Percentiles rank a stretch among this genome's conserved stretches.
Evolutionary conservation across 2,329 filamentous ascomycete species (phyloP).

Genomic region (Diaporthe sp.): DNA sequence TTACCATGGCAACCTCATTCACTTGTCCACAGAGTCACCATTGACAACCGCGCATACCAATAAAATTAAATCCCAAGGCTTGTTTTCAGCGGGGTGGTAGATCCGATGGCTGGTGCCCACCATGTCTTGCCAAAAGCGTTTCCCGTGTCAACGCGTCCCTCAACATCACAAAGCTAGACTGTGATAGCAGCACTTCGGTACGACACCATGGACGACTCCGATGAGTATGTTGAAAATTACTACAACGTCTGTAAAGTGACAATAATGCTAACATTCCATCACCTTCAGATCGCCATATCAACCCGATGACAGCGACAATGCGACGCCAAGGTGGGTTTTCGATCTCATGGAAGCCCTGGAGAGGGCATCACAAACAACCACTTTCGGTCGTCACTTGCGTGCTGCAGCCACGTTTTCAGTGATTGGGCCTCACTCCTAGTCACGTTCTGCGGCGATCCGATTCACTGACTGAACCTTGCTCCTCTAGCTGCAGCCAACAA

Average conservation of each 20-base stretch:
- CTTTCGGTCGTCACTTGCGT: no score
- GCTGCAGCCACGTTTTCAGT: no score
- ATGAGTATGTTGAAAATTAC: not conserved
- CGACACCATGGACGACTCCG: slow-evolving; percentile 13
- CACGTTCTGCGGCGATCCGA: not conserved
- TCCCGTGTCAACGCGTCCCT: not conserved
- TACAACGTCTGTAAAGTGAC: not conserved
- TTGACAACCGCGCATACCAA: not conserved
- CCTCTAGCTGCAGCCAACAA: not conserved
- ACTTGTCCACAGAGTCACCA: not conserved
- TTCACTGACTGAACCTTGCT: not conserved
- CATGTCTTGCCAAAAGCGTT: not conserved
- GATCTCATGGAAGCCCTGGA: not conserved
- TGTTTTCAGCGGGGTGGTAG: no score
- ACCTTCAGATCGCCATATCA: not conserved
- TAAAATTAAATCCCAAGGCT: no score
- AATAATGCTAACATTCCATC: not conserved
- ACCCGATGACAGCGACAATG: not conserved
- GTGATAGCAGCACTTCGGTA: not conserved
- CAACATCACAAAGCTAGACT: not conserved
- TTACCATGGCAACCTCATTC: not conserved
- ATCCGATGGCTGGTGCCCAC: no score
- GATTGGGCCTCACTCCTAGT: no score
- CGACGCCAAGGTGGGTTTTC: not conserved
- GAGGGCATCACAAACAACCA: not conserved